A percentile compares a stretch with the other conserved stretches of the same genome.
Evolutionary conservation across 2,329 filamentous ascomycete genomes (phyloP).

Genomic region (Curvularia sp.): DNA sequence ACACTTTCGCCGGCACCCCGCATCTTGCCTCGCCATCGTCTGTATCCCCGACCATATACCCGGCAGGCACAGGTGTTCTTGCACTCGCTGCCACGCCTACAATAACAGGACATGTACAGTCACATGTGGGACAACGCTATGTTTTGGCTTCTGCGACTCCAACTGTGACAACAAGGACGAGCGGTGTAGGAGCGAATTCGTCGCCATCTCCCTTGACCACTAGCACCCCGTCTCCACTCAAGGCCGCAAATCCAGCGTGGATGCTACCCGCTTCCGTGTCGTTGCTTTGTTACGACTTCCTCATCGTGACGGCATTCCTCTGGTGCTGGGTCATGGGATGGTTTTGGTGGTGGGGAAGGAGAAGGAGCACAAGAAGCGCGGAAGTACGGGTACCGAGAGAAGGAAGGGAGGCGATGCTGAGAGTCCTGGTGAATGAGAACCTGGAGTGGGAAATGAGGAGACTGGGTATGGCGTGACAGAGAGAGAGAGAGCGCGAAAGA

Average conservation of each 20-base stretch:
- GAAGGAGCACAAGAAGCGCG: neutral
- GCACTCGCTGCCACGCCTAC: neutral
- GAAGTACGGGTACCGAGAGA: neutral
- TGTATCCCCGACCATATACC: neutral
- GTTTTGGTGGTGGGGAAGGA: slow-evolving; percentile 15
- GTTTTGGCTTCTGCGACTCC: neutral
- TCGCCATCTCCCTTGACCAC: neutral
- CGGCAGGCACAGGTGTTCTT: too few species aligned
- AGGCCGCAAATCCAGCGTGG: neutral
- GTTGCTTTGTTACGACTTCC: slow-evolving; percentile 32
- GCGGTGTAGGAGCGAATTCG: too few species aligned
- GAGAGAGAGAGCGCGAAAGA: neutral
- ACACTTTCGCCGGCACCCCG: neutral
- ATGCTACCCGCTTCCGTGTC: slow-evolving; percentile 21
- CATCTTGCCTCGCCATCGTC: neutral
- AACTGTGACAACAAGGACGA: neutral
- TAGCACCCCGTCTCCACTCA: neutral
- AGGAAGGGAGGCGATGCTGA: slow-evolving; percentile 3
- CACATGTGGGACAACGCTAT: neutral
- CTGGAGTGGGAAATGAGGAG: slow-evolving; percentile 38
- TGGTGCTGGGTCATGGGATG: slow-evolving; percentile 24
- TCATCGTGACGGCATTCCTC: slow-evolving; percentile 17
- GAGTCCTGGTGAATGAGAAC: slow-evolving; percentile 8
- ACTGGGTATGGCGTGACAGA: slow-evolving; percentile 31
- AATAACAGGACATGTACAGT: neutral